phyloP scores from a whole-genome alignment of 176 grass and related monocot species.

The Avena eriantha region DNA sequence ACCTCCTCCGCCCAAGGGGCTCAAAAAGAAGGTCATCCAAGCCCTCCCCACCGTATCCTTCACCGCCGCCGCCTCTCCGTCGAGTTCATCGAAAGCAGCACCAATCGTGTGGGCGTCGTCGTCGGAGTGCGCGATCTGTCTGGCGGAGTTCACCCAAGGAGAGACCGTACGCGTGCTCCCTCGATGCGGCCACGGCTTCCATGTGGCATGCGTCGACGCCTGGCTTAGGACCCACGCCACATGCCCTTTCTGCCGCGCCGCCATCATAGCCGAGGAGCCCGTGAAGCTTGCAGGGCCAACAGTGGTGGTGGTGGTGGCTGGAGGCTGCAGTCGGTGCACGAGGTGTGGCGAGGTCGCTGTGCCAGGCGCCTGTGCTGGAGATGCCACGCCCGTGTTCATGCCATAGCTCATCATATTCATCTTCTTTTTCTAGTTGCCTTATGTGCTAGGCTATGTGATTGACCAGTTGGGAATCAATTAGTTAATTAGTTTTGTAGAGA shows the following conservation, averaged over 20 bases:
- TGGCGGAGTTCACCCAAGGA: slow-evolving; percentile 50
- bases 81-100: too few species aligned
- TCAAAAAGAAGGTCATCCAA: slow-evolving; percentile 60
- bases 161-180: slow-evolving; percentile 58
- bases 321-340: slow-evolving; percentile 23
- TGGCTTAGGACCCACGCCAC: slow-evolving; percentile 57
- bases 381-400: background rate
- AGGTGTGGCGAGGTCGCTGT: slow-evolving; percentile 33
- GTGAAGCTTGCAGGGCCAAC: background rate
- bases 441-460: background rate
- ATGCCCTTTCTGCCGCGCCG: slow-evolving; percentile 55
- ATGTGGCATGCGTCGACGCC: slow-evolving; percentile 61
- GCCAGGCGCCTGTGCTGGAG: background rate
- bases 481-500: too few species aligned
- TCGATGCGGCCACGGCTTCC: slow-evolving; percentile 64
- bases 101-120: background rate
- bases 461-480: too few species aligned
- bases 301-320: background rate
- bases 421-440: background rate
- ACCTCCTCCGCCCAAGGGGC: slow-evolving; percentile 39
- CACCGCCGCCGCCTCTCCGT: background rate
- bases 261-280: background rate
- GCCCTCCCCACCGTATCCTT: slow-evolving; percentile 54
- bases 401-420: background rate
- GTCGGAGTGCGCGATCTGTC: slow-evolving; percentile 55